Conservation (phyloP, 2,329 filamentous ascomycete genomes). For the Fonsecaea monophora region DNA sequence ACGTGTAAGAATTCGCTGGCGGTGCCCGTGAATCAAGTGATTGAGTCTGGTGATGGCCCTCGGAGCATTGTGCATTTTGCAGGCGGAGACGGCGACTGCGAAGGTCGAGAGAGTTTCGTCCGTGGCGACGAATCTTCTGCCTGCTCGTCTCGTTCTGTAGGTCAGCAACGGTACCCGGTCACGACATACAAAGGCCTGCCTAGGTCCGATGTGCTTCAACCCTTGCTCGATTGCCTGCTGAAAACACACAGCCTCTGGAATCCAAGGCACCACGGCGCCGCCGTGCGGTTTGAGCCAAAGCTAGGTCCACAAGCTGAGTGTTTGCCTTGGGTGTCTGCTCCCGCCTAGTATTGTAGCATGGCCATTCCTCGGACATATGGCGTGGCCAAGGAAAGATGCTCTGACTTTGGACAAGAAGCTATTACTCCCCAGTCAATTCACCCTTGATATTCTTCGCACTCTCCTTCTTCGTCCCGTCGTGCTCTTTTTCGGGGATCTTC, state of each 20-base stretch:
- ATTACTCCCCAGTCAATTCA: background rate
- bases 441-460: background rate
- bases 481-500: background rate
- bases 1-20: background rate
- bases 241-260: background rate
- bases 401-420: background rate
- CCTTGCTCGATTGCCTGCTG: background rate
- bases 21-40: background rate
- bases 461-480: background rate
- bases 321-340: background rate
- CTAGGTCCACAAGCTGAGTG: background rate
- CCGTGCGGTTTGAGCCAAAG: background rate
- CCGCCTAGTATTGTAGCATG: background rate
- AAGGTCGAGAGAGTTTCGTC: background rate
- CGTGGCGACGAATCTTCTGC: background rate
- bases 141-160: background rate
- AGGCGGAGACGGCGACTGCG: background rate
- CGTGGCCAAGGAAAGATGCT: background rate
- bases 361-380: background rate
- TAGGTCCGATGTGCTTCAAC: background rate
- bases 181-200: background rate
- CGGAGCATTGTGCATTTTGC: background rate
- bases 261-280: background rate
- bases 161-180: background rate
- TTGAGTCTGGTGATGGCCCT: background rate